These are phyloP conservation scores for Adansonia rubrostipa DNA, from an alignment of 441 rosid species.

Conservation along the genomic window DNA sequence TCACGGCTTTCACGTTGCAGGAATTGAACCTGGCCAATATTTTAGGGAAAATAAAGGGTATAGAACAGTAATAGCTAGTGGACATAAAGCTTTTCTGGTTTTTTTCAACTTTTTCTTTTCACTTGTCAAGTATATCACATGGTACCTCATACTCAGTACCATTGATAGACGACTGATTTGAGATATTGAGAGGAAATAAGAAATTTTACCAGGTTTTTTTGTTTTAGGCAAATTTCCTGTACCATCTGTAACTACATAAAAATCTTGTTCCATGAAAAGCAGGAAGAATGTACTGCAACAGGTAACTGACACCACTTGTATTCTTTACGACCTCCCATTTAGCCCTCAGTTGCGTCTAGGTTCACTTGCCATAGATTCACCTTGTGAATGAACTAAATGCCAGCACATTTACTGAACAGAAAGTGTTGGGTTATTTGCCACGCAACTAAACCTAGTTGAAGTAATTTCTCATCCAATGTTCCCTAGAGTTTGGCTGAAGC, in stretches of 20 bases:
- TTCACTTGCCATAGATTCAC: background rate
- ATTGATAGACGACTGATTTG: too few species aligned
- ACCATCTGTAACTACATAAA: background rate
- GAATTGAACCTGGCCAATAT: slow-evolving; percentile 35
- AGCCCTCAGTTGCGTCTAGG: slow-evolving; percentile 4
- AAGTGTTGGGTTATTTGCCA: background rate
- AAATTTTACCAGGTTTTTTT: too few species aligned
- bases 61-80: background rate
- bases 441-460: background rate
- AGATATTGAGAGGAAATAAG: background rate
- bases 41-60: slow-evolving; percentile 24
- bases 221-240: background rate
- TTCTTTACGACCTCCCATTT: background rate
- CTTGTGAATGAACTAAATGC: background rate
- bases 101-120: background rate
- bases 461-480: background rate
- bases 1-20: background rate
- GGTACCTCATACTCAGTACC: too few species aligned
- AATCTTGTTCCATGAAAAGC: background rate
- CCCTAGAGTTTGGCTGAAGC: background rate
- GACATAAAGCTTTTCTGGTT: background rate
- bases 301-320: background rate
- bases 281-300: background rate
- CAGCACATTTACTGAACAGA: background rate
- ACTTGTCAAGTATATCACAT: background rate